A percentile compares a stretch with the other conserved stretches of the same genome.
Conservation (phyloP, 805 yeast genomes). For the Candida morakotiae region DNA sequence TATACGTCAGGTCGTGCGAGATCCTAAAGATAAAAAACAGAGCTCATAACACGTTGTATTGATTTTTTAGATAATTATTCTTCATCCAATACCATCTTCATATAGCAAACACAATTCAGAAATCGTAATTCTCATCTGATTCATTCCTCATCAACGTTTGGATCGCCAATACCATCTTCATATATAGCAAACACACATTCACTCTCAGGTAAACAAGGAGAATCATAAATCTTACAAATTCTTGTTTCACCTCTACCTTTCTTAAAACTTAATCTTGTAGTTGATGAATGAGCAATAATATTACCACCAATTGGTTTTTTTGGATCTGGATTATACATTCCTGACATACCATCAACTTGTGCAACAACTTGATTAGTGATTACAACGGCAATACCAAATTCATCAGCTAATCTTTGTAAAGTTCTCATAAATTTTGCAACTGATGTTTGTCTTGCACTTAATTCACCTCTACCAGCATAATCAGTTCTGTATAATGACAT, state of each 20-base stretch:
- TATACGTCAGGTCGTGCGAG: conserved; percentile 10
- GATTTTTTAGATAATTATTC: neutral
- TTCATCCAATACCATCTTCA: neutral
- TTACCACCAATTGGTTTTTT: conserved; percentile 99
- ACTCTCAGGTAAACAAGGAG: conserved; percentile 94
- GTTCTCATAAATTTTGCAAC: conserved; percentile 91
- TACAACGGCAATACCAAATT: conserved; percentile 95
- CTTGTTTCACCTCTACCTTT: conserved; percentile 92
- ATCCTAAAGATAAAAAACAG: conserved; percentile 24
- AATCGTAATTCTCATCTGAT: too few relatives aligned
- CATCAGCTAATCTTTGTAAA: conserved; percentile 91
- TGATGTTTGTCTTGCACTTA: conserved; percentile 90
- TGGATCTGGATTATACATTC: conserved; percentile 88
- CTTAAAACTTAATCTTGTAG: conserved; percentile 84
- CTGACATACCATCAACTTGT: conserved; percentile 89
- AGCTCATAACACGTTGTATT: neutral
- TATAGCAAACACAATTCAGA: too few relatives aligned
- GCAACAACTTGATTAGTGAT: conserved; percentile 94
- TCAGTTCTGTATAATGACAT: conserved; percentile 97
- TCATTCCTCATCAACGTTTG: conserved; percentile 67
- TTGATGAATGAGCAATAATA: conserved; percentile 93
- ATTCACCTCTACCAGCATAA: conserved; percentile 91
- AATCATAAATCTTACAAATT: conserved; percentile 90
- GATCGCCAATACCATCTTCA: conserved; percentile 96
- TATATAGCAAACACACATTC: conserved; percentile 94